Evolutionary conservation across 2,329 filamentous ascomycete species (phyloP).

Genomic region (Cordyceps cicadae): DNA sequence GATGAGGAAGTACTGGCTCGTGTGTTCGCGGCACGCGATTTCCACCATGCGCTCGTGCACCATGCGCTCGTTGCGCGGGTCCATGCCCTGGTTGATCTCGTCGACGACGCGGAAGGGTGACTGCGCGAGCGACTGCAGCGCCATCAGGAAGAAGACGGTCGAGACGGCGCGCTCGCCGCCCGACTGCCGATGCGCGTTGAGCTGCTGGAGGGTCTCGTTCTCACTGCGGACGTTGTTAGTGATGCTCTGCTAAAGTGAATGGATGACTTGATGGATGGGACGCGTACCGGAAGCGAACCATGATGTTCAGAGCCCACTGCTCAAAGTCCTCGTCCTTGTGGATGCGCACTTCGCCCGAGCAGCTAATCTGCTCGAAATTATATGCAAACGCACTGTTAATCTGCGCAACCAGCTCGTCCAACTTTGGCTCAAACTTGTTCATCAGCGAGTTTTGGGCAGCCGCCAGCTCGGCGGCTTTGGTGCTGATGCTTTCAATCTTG

Average conservation of each 20-base stretch:
- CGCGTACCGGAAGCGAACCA: conserved; percentile 82
- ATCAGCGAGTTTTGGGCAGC: conserved; percentile 57
- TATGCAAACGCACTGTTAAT: conserved; percentile 89
- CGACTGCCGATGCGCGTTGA: conserved; percentile 89
- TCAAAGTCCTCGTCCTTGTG: conserved; percentile 92
- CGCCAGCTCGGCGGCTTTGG: conserved; percentile 46
- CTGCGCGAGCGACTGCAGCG: conserved; percentile 84
- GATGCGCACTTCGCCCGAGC: conserved; percentile 81
- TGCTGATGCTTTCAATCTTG: conserved; percentile 46
- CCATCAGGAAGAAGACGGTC: conserved; percentile 99
- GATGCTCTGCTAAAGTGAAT: background rate
- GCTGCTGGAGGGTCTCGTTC: conserved; percentile 71
- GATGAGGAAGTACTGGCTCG: conserved; percentile 89
- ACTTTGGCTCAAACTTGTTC: conserved; percentile 69
- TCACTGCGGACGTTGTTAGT: conserved; percentile 40
- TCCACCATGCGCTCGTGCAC: conserved; percentile 98
- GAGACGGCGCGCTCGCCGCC: conserved; percentile 93
- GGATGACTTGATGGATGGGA: background rate
- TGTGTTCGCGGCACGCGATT: conserved; percentile 79
- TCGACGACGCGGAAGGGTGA: conserved; percentile 97
- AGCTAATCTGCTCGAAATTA: conserved; percentile 90
- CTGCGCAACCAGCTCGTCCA: conserved; percentile 67
- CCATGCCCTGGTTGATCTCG: conserved; percentile 99
- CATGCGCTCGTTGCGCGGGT: conserved; percentile 95
- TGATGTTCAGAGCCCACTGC: conserved; percentile 86